These are phyloP conservation scores for Schrenkiella parvula DNA, from an alignment of 345 rosid genomes.

Conservation along the genomic window DNA sequence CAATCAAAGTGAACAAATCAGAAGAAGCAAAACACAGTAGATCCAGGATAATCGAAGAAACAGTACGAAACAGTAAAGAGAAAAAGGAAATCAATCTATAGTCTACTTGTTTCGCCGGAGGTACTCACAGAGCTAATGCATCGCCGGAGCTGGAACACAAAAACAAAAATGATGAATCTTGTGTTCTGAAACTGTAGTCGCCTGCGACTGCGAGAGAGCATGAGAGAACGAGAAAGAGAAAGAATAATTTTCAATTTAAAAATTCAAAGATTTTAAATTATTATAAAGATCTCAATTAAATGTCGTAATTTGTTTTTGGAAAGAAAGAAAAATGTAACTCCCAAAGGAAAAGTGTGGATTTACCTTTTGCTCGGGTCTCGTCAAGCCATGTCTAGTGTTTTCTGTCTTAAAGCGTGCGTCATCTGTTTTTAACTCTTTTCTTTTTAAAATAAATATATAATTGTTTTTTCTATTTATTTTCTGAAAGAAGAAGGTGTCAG, in stretches of 20 bases:
- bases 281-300: neutral
- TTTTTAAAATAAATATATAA: too few species aligned
- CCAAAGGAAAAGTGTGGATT: neutral
- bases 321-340: neutral
- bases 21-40: conserved; percentile 1
- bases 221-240: neutral
- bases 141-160: neutral
- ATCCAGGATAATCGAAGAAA: conserved; percentile 10
- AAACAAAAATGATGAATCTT: neutral
- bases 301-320: neutral
- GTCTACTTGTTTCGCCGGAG: neutral
- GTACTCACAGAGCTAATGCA: neutral
- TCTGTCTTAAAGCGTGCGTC: neutral
- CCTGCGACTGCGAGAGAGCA: conserved; percentile 7
- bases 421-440: neutral
- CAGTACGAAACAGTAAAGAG: neutral
- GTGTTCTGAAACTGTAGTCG: conserved; percentile 11
- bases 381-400: conserved; percentile 7
- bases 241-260: neutral
- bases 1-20: neutral
- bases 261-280: neutral
- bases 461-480: neutral
- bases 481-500: neutral
- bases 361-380: conserved; percentile 18
- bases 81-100: neutral